Evolutionary conservation across 2,329 filamentous ascomycete genomes (phyloP).

Genomic region (Fusarium stilboides): DNA sequence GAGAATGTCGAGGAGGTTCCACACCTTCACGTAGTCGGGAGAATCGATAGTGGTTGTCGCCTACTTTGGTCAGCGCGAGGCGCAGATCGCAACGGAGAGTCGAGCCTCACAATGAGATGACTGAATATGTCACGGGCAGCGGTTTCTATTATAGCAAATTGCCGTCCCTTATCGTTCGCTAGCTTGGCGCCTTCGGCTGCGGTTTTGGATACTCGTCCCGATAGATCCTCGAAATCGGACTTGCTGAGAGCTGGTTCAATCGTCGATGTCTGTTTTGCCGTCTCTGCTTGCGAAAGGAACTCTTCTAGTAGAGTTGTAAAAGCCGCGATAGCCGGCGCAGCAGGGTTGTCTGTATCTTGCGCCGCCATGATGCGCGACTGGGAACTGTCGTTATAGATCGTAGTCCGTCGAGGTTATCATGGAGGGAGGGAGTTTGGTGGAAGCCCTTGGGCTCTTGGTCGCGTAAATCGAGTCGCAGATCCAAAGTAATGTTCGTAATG

Average conservation of each 20-base stretch:
- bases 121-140: slow-evolving; percentile 87
- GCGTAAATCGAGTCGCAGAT: background rate
- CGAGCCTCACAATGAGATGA: slow-evolving; percentile 76
- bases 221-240: slow-evolving; percentile 71
- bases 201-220: slow-evolving; percentile 60
- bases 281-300: slow-evolving; percentile 72
- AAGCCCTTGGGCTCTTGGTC: background rate
- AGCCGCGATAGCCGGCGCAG: slow-evolving; percentile 67
- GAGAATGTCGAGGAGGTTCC: slow-evolving; percentile 95
- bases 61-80: slow-evolving; percentile 62
- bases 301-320: slow-evolving; percentile 69
- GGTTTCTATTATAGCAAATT: slow-evolving; percentile 83
- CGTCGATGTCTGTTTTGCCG: slow-evolving; percentile 70
- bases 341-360: slow-evolving; percentile 61
- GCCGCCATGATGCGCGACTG: slow-evolving; percentile 64
- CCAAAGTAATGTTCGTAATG: background rate
- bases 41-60: slow-evolving; percentile 82
- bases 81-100: slow-evolving; percentile 37
- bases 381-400: slow-evolving; percentile 23
- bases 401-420: slow-evolving; percentile 34
- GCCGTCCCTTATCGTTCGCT: slow-evolving; percentile 64
- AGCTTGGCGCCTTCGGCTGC: slow-evolving; percentile 51
- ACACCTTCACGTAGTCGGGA: slow-evolving; percentile 84
- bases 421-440: background rate
- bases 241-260: slow-evolving; percentile 85